A percentile compares a stretch with the other conserved stretches of the same genome.
phyloP scores from a whole-genome alignment of 352 stramenopile species.

The Globisporangium middletonii region DNA sequence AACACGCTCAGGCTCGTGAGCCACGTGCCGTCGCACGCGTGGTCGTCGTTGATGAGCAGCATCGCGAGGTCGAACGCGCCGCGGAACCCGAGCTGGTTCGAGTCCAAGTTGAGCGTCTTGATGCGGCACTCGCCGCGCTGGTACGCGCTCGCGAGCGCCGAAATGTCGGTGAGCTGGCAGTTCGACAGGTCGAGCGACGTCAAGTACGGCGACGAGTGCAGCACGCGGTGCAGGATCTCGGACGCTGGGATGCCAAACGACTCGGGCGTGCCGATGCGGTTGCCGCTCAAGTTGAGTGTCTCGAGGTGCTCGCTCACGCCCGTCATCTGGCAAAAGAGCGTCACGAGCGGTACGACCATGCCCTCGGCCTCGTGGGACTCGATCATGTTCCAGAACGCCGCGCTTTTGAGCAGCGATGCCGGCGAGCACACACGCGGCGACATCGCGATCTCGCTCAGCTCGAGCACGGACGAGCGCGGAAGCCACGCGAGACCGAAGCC shows the following conservation, averaged over 20 bases:
- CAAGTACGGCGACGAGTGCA: slow-evolving; percentile 55
- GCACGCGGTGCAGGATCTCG: slow-evolving; percentile 46
- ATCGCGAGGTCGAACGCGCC: slow-evolving; percentile 54
- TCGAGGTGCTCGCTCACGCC: slow-evolving; percentile 46
- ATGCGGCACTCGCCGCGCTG: slow-evolving; percentile 41
- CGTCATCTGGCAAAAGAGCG: slow-evolving; percentile 51
- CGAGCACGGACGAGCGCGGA: slow-evolving; percentile 31
- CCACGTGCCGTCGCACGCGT: slow-evolving; percentile 28
- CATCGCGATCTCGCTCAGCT: slow-evolving; percentile 48
- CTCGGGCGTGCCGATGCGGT: slow-evolving; percentile 48
- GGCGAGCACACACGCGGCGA: slow-evolving; percentile 45
- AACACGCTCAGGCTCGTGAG: slow-evolving; percentile 39
- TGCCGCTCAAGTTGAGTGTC: slow-evolving; percentile 49
- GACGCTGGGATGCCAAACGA: slow-evolving; percentile 41
- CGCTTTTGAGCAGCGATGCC: slow-evolving; percentile 29
- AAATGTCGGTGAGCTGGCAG: slow-evolving; percentile 47
- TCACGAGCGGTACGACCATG: slow-evolving; percentile 45
- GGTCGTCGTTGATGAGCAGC: slow-evolving; percentile 45
- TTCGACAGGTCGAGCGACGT: slow-evolving; percentile 38
- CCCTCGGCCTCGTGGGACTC: slow-evolving; percentile 34
- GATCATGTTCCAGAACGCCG: slow-evolving; percentile 53
- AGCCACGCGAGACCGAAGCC: slow-evolving; percentile 55
- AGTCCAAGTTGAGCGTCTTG: slow-evolving; percentile 40
- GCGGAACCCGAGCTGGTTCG: slow-evolving; percentile 48
- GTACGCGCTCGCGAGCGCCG: slow-evolving; percentile 41